Evolutionary conservation across 2,329 filamentous ascomycete genomes (phyloP).

Genomic region (Ascosphaera aggregata): DNA sequence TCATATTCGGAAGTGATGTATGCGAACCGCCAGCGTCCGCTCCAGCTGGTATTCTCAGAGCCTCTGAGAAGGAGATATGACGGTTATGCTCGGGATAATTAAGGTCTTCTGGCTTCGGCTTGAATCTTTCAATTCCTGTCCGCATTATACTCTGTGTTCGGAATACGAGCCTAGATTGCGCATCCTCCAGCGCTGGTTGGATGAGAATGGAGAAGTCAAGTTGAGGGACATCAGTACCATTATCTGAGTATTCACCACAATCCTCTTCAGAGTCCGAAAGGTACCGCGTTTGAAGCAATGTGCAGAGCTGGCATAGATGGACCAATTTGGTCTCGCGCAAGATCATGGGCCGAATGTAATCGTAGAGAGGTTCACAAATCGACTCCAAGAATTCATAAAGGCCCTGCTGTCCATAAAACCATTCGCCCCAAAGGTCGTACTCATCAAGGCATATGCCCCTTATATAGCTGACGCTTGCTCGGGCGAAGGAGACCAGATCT

Average conservation of each 20-base stretch:
- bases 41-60: constrained; percentile 9
- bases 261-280: constrained; percentile 35
- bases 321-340: constrained; percentile 43
- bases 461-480: constrained; percentile 40
- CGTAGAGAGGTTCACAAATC: constrained; percentile 43
- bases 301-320: constrained; percentile 43
- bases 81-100: constrained; percentile 35
- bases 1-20: constrained; percentile 23
- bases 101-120: constrained; percentile 39
- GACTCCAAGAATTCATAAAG: constrained; percentile 44
- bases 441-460: constrained; percentile 43
- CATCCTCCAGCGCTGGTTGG: constrained; percentile 41
- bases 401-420: constrained; percentile 39
- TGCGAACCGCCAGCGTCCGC: constrained; percentile 8
- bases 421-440: constrained; percentile 42
- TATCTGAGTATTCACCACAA: constrained; percentile 16
- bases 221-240: constrained; percentile 22
- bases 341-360: constrained; percentile 38
- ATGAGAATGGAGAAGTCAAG: constrained; percentile 40
- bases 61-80: constrained; percentile 18
- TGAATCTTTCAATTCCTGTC: constrained; percentile 43
- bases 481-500: constrained; percentile 40
- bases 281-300: constrained; percentile 40
- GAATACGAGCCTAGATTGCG: constrained; percentile 43
- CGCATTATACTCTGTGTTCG: constrained; percentile 37